Base-by-base conservation (phyloP, 805 yeast species). In the Metschnikowia henanensis region DNA sequence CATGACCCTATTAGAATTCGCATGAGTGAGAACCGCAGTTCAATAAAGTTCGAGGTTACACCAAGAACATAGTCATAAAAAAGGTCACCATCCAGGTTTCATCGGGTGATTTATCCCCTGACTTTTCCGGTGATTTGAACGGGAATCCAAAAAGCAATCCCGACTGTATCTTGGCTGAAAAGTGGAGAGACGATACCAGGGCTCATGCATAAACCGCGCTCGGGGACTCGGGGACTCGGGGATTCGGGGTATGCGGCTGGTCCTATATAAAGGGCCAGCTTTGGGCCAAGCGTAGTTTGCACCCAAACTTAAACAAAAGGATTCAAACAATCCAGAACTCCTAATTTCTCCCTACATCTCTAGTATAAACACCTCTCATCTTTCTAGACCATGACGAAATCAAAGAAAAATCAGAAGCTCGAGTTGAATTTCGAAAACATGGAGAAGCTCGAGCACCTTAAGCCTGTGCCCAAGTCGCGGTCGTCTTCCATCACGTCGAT, bases 401-500 rank as follows among this genome's bases (percentile, higher is more conserved):
- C 62, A 29, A 67, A 61, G 50, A 68, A 63, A 49, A 25, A 17
- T 19, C 51, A 47, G 41, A 42, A 46, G 30, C 15, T 51, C 29
- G 56, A 49, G 33, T 60, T 71, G 50, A 69, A 70, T 47, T 58
- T 71, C 41, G 69, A 64, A 28, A 64, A 60, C 47, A 65, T 72
- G 50, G 72, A 69, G 44, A 61, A 55, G 41, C 59, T 71, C 57
- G 63, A 59, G 41, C 71, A 64, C 45, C 64, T 71, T 49, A 59
- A 57, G 48, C 67, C 73, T 10, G 58, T 62, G 3, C 75, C 75
- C 20, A 69, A 69, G 45, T 46, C 64, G 15, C 59, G 75, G 46
- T 60, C 70, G 4, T 53, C 68, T 5, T 70, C 74, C 10, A 66
- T 70, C 51, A 38, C 56, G 7, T 66, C 75, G 5, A 58, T 68